Evolutionary conservation across 495 filamentous ascomycete genomes (phyloP).

Genomic region (Hyaloscypha finlandica): DNA sequence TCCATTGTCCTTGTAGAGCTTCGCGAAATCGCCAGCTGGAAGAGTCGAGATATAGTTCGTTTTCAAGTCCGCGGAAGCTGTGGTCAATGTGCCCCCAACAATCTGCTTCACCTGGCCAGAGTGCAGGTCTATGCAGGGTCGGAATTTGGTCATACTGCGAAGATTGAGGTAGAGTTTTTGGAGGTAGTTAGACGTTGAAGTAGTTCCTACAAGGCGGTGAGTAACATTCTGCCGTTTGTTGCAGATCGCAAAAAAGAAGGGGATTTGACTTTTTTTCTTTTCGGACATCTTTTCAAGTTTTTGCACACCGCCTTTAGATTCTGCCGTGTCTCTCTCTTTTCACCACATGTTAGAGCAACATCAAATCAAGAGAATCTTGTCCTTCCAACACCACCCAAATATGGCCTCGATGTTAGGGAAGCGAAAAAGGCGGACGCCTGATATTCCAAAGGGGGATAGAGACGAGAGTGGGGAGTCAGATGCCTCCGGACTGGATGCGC

Average conservation of each 20-base stretch:
- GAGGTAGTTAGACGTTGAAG: no score
- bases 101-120: constrained; percentile 97
- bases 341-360: background rate
- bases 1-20: constrained; percentile 71
- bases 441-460: constrained; percentile 2
- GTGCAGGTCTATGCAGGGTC: constrained; percentile 97
- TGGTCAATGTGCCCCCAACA: constrained; percentile 86
- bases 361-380: no score
- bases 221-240: no score
- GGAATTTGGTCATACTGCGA: constrained; percentile 79
- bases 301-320: constrained; percentile 4
- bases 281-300: no score
- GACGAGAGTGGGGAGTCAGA: constrained; percentile 15
- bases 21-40: constrained; percentile 76
- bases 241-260: no score
- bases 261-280: no score
- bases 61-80: constrained; percentile 63
- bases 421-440: constrained; percentile 36
- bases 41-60: constrained; percentile 90
- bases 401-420: constrained; percentile 37
- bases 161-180: background rate
- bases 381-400: constrained; percentile 4
- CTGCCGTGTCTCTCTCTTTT: background rate
- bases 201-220: background rate
- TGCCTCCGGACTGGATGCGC: constrained; percentile 31